Percentiles rank a stretch among this genome's conserved stretches.
Evolutionary conservation across 768 basidiomycete species (phyloP).

Genomic region (Pisolithus orientalis): DNA sequence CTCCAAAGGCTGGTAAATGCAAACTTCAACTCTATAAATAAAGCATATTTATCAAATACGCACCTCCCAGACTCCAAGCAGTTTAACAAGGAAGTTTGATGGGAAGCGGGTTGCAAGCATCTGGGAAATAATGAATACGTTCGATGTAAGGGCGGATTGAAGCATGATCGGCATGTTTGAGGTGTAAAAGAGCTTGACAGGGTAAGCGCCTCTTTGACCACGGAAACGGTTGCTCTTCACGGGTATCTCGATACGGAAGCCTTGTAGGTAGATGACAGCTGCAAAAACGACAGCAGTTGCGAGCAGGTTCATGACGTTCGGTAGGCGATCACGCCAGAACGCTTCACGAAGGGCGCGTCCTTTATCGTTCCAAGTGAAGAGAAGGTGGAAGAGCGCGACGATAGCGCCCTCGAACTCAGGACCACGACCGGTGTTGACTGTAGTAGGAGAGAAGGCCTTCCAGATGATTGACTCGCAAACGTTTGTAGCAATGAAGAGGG

Average conservation of each 20-base stretch:
- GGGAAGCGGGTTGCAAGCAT: conserved; percentile 95
- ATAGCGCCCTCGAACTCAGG: conserved; percentile 98
- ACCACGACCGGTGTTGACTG: conserved; percentile 95
- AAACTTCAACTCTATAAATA: conserved; percentile 2
- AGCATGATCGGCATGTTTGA: conserved; percentile 99
- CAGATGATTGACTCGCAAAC: conserved; percentile 99
- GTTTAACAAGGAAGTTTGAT: conserved; percentile 77
- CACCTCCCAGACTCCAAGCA: conserved; percentile 99
- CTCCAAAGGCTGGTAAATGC: conserved; percentile 69
- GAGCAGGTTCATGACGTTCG: conserved; percentile 96
- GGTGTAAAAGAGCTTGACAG: conserved; percentile 98
- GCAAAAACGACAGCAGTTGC: conserved; percentile 91
- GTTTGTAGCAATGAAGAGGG: conserved; percentile 99
- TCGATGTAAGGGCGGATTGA: conserved; percentile 85
- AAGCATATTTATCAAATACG: conserved; percentile 13
- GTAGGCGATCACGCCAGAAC: conserved; percentile 95
- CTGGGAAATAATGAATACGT: conserved; percentile 94
- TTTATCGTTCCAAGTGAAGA: conserved; percentile 99
- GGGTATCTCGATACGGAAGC: conserved; percentile 97
- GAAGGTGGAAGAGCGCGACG: conserved; percentile 92
- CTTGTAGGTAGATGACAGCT: conserved; percentile 95
- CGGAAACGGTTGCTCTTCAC: conserved; percentile 95
- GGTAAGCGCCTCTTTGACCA: conserved; percentile 93
- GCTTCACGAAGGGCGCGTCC: conserved; percentile 94
- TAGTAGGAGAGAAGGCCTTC: conserved; percentile 99